These are phyloP conservation scores for Backusella parvicylindrica DNA, from an alignment of 192 early-diverging fungal species.

Conservation along the genomic window DNA sequence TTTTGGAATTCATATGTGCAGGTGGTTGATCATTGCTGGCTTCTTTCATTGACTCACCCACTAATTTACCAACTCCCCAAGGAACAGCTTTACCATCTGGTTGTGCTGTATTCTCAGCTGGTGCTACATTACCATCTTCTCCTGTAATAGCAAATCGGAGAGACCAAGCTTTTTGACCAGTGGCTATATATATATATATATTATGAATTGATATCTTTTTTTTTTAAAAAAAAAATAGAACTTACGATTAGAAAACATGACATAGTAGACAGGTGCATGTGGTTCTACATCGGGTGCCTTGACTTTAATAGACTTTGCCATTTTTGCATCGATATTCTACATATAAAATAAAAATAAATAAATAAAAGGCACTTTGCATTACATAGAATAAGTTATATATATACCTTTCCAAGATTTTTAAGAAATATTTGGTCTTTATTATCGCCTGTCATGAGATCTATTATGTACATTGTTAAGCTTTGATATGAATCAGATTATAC, in stretches of 20 bases:
- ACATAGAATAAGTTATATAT: not conserved
- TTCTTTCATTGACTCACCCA: not conserved
- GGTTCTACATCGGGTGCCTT: slow-evolving; percentile 24
- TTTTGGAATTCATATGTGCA: not conserved
- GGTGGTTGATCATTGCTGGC: not conserved
- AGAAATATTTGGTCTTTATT: slow-evolving; percentile 28
- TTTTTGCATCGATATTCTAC: slow-evolving; percentile 24
- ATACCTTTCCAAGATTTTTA: slow-evolving; percentile 25
- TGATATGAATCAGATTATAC: not conserved
- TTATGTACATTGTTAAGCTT: not conserved
- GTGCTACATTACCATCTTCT: slow-evolving; percentile 1
- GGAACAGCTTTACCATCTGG: slow-evolving; percentile 23
- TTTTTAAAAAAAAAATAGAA: not conserved
- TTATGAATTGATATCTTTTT: not conserved
- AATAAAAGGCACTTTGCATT: not conserved
- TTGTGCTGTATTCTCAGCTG: slow-evolving; percentile 18
- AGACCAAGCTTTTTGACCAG: slow-evolving; percentile 20
- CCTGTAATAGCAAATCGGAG: slow-evolving; percentile 30
- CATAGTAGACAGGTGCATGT: slow-evolving; percentile 31
- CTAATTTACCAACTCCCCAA: slow-evolving; percentile 28
- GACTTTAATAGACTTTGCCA: slow-evolving; percentile 13
- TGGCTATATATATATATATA: not conserved
- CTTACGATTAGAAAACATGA: slow-evolving; percentile 34
- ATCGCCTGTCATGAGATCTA: slow-evolving; percentile 43
- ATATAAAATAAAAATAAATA: not conserved